phyloP scores from a whole-genome alignment of 2,329 filamentous ascomycete genomes.

The Orbilia blumenaviensis region DNA sequence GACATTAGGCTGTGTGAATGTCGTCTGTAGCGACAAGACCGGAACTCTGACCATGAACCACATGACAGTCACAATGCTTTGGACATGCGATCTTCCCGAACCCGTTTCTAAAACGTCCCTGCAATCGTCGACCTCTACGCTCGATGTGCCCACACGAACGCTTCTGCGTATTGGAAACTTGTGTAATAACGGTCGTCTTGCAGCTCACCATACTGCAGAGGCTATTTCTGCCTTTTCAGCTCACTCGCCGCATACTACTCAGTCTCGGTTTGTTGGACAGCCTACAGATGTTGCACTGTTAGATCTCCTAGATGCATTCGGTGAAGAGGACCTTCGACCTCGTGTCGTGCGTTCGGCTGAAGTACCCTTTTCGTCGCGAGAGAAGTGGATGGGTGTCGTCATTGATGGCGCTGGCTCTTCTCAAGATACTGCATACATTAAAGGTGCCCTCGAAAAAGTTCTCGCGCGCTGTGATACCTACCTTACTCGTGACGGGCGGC shows the following conservation, averaged over 20 bases:
- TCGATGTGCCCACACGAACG: slow-evolving; percentile 77
- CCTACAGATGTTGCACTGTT: slow-evolving; percentile 98
- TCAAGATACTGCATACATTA: slow-evolving; percentile 89
- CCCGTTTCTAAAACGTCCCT: slow-evolving; percentile 66
- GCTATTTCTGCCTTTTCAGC: slow-evolving; percentile 78
- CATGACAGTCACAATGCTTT: slow-evolving; percentile 96
- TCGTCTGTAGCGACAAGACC: slow-evolving; percentile 99
- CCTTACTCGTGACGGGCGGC: slow-evolving; percentile 82
- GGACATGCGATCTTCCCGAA: slow-evolving; percentile 65
- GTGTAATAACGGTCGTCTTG: slow-evolving; percentile 89
- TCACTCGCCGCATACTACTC: slow-evolving; percentile 70
- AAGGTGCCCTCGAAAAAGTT: slow-evolving; percentile 89
- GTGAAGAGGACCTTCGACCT: slow-evolving; percentile 83
- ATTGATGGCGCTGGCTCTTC: slow-evolving; percentile 68
- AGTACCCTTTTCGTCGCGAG: slow-evolving; percentile 93
- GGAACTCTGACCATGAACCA: slow-evolving; percentile 96
- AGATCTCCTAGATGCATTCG: slow-evolving; percentile 88
- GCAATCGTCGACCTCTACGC: slow-evolving; percentile 65
- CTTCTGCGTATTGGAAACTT: slow-evolving; percentile 94
- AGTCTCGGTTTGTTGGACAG: slow-evolving; percentile 94
- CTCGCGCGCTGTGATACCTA: slow-evolving; percentile 90
- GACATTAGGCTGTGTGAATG: slow-evolving; percentile 96
- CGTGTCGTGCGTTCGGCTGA: slow-evolving; percentile 86
- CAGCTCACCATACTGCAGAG: slow-evolving; percentile 75
- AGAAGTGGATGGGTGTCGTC: slow-evolving; percentile 97